These are phyloP conservation scores for Fusarium humuli DNA, from an alignment of 2,329 filamentous ascomycete genomes.

Conservation along the genomic window DNA sequence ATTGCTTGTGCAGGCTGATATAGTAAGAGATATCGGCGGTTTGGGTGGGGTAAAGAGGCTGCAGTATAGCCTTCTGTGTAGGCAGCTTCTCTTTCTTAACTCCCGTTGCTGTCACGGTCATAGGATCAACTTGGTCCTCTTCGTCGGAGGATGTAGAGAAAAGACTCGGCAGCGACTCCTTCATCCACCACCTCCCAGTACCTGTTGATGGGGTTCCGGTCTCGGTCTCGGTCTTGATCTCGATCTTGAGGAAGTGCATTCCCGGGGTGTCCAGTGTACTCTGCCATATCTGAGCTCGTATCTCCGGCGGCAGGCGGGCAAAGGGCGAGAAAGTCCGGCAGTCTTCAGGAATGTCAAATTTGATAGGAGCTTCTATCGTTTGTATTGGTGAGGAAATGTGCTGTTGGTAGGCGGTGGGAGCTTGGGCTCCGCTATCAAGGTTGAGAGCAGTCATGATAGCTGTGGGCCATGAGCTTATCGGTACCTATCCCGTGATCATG, in stretches of 20 bases:
- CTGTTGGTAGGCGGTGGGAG: neutral
- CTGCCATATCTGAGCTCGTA: conserved; percentile 53
- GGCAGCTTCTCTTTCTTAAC: conserved; percentile 40
- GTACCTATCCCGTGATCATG: conserved; percentile 29
- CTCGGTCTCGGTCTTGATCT: too few relatives aligned
- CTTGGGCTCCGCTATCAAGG: conserved; percentile 12
- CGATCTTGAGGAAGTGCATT: conserved; percentile 52
- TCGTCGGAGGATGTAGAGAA: neutral
- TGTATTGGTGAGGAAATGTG: neutral
- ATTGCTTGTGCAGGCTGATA: conserved; percentile 45
- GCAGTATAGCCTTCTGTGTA: conserved; percentile 28
- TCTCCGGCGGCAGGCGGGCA: conserved; percentile 50
- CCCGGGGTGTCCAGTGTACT: conserved; percentile 48
- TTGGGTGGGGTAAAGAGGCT: conserved; percentile 46
- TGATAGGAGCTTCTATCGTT: conserved; percentile 28
- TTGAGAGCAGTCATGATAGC: conserved; percentile 35
- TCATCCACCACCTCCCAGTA: conserved; percentile 43
- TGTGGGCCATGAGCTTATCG: conserved; percentile 39
- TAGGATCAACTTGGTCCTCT: conserved; percentile 35
- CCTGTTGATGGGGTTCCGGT: neutral
- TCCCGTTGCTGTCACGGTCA: conserved; percentile 28
- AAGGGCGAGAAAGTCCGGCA: conserved; percentile 51
- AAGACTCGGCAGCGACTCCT: neutral
- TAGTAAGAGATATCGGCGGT: conserved; percentile 51
- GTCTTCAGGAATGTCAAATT: conserved; percentile 49